Conservation (phyloP, 1,139 yeast species). For the Debaryomyces nepalensis region DNA sequence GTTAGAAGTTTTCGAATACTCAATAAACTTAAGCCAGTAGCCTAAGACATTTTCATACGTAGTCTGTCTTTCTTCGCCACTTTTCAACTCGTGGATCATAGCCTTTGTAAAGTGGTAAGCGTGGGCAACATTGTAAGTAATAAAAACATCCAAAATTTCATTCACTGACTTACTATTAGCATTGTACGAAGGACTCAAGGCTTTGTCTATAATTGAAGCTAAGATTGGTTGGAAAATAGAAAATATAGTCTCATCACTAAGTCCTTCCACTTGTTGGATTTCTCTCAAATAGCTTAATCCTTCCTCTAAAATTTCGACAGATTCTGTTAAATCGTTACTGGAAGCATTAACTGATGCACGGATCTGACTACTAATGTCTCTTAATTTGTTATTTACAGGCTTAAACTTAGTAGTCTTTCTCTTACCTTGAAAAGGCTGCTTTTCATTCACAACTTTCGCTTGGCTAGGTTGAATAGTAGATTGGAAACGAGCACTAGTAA, state of each 20-base stretch:
- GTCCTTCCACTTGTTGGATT: constrained; percentile 39
- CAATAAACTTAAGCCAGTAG: constrained; percentile 42
- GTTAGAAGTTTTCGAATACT: constrained; percentile 23
- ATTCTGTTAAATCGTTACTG: constrained; percentile 30
- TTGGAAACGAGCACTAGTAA: constrained; percentile 20
- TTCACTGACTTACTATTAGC: constrained; percentile 23
- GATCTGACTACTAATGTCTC: constrained; percentile 42
- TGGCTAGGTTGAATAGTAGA: constrained; percentile 16
- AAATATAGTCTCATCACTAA: constrained; percentile 31
- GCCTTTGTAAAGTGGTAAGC: constrained; percentile 35
- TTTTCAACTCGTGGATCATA: constrained; percentile 27
- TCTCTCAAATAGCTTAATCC: constrained; percentile 47
- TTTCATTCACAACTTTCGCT: constrained; percentile 9
- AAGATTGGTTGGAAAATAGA: constrained; percentile 34
- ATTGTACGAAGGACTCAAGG: constrained; percentile 20
- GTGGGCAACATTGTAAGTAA: constrained; percentile 37
- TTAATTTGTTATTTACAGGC: constrained; percentile 28
- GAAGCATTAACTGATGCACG: constrained; percentile 27
- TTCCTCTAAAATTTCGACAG: constrained; percentile 47
- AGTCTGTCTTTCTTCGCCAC: constrained; percentile 18
- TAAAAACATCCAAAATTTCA: constrained; percentile 34
- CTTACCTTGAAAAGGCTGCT: constrained; percentile 13
- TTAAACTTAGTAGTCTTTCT: constrained; percentile 8
- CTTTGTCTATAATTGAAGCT: constrained; percentile 27
- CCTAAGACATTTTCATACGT: constrained; percentile 32